Percentiles rank a stretch among this genome's conserved stretches.
Evolutionary conservation across 768 basidiomycete species (phyloP).

Genomic region (Pluteus cervinus): DNA sequence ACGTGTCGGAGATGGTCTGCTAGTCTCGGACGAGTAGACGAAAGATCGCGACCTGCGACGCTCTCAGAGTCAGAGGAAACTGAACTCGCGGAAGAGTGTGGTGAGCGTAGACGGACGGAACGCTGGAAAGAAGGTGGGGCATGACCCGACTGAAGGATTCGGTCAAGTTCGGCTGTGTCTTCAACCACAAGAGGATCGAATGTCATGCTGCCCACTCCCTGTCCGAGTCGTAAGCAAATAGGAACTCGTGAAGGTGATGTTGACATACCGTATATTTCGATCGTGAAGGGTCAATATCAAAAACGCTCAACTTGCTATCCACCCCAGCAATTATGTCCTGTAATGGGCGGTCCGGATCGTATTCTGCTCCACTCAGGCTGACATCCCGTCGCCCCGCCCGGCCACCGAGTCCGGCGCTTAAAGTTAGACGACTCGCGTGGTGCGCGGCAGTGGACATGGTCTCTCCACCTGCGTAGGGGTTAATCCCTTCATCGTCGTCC

Average conservation of each 20-base stretch:
- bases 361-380: constrained; percentile 72
- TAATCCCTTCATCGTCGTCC: constrained; percentile 62
- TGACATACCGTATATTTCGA: constrained; percentile 46
- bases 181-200: constrained; percentile 58
- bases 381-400: constrained; percentile 46
- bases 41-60: constrained; percentile 35
- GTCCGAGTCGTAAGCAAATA: constrained; percentile 7
- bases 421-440: constrained; percentile 83
- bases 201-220: constrained; percentile 29
- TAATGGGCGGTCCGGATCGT: constrained; percentile 78
- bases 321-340: constrained; percentile 66
- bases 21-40: constrained; percentile 49
- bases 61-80: constrained; percentile 48
- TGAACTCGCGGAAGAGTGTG: constrained; percentile 28
- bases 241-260: background rate
- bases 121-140: constrained; percentile 26
- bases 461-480: constrained; percentile 61
- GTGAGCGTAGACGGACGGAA: constrained; percentile 40
- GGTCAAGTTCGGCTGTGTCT: constrained; percentile 56
- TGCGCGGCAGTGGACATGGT: constrained; percentile 83
- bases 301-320: constrained; percentile 48
- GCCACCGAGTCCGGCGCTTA: constrained; percentile 76
- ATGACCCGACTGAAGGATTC: constrained; percentile 51
- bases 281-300: constrained; percentile 46
- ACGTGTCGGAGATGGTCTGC: constrained; percentile 66